Percentiles rank a stretch among this genome's conserved stretches.
phyloP scores from a whole-genome alignment of 176 grass and related monocot genomes.

The Triticum aestivum region IWGSC_CS_RefSeq_v2.1 NC_057805.1:16578757-16579256 shows the following conservation, averaged over 20 bases:
- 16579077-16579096: neutral
- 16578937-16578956: neutral
- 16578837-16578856: constrained; percentile 7
- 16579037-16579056: neutral
- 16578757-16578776: neutral
- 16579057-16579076: neutral
- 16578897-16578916: neutral
- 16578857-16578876: neutral
- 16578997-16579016: neutral
- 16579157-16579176: constrained; percentile 61
- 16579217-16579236: constrained; percentile 81
- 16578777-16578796: neutral
- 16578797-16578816: neutral
- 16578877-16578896: neutral
- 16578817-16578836: neutral
- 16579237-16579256: constrained; percentile 63
- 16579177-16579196: constrained; percentile 93
- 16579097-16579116: constrained; percentile 7
- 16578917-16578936: neutral
- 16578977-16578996: neutral
- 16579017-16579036: neutral
- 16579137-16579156: constrained; percentile 61
- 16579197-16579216: constrained; percentile 82
- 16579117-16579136: constrained; percentile 40
- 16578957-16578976: neutral